Percentiles rank a stretch among this genome's conserved stretches.
phyloP scores from a whole-genome alignment of 2,329 filamentous ascomycete genomes.

The Mycogone perniciosa region DNA sequence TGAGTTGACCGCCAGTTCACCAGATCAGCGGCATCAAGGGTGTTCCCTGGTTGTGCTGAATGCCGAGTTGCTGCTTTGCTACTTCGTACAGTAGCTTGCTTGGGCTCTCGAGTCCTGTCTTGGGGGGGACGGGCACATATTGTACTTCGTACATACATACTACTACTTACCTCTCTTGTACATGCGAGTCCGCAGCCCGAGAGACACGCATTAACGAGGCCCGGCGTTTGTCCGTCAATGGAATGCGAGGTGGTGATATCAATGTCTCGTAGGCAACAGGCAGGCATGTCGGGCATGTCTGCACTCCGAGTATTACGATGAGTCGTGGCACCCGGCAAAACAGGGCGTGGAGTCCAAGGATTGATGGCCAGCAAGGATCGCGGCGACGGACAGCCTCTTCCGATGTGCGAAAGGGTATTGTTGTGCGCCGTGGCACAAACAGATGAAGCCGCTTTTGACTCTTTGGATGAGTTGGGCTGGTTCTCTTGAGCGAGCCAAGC shows the following conservation, averaged over 20 bases:
- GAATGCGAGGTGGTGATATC: neutral
- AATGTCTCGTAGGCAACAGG: neutral
- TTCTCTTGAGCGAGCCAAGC: neutral
- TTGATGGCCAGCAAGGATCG: neutral
- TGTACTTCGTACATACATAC: too few relatives aligned
- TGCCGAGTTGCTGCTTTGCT: constrained; percentile 3
- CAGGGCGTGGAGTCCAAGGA: neutral
- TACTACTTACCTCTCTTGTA: too few relatives aligned
- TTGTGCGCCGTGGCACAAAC: neutral
- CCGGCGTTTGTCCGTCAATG: neutral
- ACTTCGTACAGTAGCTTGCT: neutral
- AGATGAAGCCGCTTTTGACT: neutral
- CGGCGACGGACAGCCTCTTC: neutral
- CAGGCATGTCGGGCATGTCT: neutral
- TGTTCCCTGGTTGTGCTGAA: constrained; percentile 4
- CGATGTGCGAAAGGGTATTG: neutral
- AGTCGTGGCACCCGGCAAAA: neutral
- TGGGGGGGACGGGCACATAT: neutral
- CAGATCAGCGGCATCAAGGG: constrained; percentile 23
- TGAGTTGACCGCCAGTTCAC: constrained; percentile 45
- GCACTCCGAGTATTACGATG: neutral
- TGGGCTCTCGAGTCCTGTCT: neutral
- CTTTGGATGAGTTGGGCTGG: neutral
- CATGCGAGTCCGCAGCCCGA: too few relatives aligned
- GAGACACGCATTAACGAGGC: neutral